Percentiles rank a stretch among this genome's conserved stretches.
These are phyloP conservation scores for Cenococcum geophilum DNA, from an alignment of 495 filamentous ascomycete species.

Conservation along the genomic window DNA sequence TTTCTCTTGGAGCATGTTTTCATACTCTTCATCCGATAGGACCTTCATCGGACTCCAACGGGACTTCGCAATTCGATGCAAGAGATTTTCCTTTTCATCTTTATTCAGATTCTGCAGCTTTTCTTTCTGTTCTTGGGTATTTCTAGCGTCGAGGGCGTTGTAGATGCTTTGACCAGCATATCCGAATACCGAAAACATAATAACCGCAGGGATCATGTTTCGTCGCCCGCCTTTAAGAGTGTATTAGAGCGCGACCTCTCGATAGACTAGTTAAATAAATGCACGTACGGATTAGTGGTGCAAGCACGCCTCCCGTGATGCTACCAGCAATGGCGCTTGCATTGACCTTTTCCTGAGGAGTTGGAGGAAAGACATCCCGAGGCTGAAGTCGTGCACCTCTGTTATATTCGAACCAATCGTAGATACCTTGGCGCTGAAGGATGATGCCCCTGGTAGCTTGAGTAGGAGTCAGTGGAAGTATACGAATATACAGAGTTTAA, in stretches of 20 bases:
- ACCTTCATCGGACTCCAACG: constrained; percentile 78
- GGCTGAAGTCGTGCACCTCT: constrained; percentile 14
- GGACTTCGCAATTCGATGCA: constrained; percentile 51
- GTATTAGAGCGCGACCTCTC: constrained; percentile 3
- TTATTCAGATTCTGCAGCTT: constrained; percentile 4
- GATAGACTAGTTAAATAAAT: neutral
- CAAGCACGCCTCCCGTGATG: constrained; percentile 58
- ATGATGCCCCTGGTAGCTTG: constrained; percentile 40
- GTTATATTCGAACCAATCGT: constrained; percentile 14
- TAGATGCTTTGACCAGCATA: constrained; percentile 54
- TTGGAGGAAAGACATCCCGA: constrained; percentile 40
- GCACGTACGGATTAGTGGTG: constrained; percentile 57
- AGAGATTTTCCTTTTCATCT: constrained; percentile 38
- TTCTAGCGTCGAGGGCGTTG: constrained; percentile 46
- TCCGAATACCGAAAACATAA: constrained; percentile 58
- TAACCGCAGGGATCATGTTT: constrained; percentile 25
- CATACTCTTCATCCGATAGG: constrained; percentile 75
- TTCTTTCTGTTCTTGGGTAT: constrained; percentile 24
- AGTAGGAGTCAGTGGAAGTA: neutral
- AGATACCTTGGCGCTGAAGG: constrained; percentile 35
- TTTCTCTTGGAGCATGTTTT: constrained; percentile 66
- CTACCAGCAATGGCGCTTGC: constrained; percentile 64
- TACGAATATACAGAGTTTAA: constrained; percentile 13
- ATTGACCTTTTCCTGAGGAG: constrained; percentile 50
- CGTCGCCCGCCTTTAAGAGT: constrained; percentile 36